Percentiles rank a stretch among this genome's conserved stretches.
Evolutionary conservation across 345 rosid species (phyloP).

Genomic region (Murraya paniculata): DNA sequence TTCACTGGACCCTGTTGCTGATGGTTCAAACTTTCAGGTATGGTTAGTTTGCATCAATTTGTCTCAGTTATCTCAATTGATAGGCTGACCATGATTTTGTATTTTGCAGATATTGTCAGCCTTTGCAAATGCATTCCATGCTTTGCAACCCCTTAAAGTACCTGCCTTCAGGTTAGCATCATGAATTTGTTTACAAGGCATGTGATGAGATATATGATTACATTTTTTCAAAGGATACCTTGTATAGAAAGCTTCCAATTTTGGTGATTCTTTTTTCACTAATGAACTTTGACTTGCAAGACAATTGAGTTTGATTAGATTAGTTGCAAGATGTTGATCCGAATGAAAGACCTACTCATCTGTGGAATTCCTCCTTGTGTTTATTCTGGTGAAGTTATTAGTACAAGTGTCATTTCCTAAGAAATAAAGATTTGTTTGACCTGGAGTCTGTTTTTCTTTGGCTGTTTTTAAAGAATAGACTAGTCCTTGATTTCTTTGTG

Average conservation of each 20-base stretch:
- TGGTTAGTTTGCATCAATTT: constrained; percentile 5
- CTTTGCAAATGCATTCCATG: constrained; percentile 87
- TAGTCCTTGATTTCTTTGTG: background rate
- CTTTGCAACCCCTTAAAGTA: constrained; percentile 83
- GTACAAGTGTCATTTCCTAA: background rate
- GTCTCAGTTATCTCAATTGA: background rate
- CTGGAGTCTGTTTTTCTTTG: background rate
- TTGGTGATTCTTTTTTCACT: no score
- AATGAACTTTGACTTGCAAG: background rate
- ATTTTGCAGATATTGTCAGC: constrained; percentile 70
- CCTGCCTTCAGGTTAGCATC: constrained; percentile 84
- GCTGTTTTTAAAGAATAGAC: background rate
- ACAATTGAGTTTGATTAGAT: background rate
- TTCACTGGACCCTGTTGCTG: constrained; percentile 57
- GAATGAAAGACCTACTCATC: background rate
- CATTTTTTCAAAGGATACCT: background rate
- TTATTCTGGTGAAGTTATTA: background rate
- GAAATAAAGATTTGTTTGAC: background rate
- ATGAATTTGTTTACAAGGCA: constrained; percentile 7
- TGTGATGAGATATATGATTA: background rate
- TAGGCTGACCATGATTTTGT: constrained; percentile 19
- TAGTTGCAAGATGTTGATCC: background rate
- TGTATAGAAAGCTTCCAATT: background rate
- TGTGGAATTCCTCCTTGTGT: background rate
- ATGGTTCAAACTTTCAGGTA: constrained; percentile 83